Evolutionary conservation across 305 asterid species (phyloP).

Genomic region (Solanum aculeatissimum): DNA sequence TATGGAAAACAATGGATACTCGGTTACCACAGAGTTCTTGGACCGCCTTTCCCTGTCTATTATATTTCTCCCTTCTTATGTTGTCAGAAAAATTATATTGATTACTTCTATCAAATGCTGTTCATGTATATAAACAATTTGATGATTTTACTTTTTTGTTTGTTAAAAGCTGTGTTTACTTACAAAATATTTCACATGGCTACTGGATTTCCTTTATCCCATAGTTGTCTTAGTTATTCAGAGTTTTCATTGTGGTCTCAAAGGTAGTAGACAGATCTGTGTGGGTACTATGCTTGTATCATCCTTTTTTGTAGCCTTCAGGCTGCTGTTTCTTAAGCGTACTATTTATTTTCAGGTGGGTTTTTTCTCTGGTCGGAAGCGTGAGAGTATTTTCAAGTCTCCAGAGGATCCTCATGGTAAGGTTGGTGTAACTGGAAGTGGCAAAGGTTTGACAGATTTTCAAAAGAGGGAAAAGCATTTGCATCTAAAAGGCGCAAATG

Average conservation of each 20-base stretch:
- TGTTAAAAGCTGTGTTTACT: neutral
- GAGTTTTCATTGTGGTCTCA: neutral
- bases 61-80: neutral
- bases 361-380: conserved; percentile 94
- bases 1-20: neutral
- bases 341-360: conserved; percentile 47
- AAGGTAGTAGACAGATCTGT: neutral
- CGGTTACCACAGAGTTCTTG: neutral
- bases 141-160: neutral
- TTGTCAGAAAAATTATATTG: neutral
- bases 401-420: conserved; percentile 93
- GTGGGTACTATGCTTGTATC: neutral
- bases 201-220: neutral
- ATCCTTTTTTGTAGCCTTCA: neutral
- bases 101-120: neutral
- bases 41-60: neutral
- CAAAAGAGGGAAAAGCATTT: conserved; percentile 95
- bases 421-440: conserved; percentile 98
- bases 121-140: neutral
- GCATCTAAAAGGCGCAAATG: conserved; percentile 83
- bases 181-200: neutral
- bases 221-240: neutral
- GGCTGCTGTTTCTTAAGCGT: neutral
- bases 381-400: conserved; percentile 94
- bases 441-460: conserved; percentile 90